These are phyloP conservation scores for Metschnikowia proteae DNA, from an alignment of 805 yeast species.

Conservation along the genomic window DNA sequence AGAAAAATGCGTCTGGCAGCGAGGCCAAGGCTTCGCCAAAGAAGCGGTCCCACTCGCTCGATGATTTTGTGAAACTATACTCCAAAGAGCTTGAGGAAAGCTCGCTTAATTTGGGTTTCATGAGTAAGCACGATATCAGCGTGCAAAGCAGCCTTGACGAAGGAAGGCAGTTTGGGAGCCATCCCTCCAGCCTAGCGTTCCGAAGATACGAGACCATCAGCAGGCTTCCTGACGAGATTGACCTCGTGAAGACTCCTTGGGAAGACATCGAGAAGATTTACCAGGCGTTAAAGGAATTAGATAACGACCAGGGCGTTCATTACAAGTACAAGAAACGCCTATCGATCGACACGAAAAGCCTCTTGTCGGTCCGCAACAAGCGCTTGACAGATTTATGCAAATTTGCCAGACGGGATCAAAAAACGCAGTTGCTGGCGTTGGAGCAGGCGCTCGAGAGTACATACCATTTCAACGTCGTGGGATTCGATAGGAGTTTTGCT, in stretches of 20 bases:
- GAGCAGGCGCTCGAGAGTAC: conserved; percentile 29
- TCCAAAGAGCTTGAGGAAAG: conserved; percentile 18
- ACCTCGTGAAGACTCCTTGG: conserved; percentile 28
- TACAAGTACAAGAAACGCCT: conserved; percentile 33
- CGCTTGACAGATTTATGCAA: conserved; percentile 33
- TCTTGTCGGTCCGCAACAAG: conserved; percentile 29
- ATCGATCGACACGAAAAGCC: conserved; percentile 31
- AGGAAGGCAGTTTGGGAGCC: conserved; percentile 33
- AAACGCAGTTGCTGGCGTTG: conserved; percentile 25
- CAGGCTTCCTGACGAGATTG: conserved; percentile 35
- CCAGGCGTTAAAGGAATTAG: conserved; percentile 28
- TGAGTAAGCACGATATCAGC: conserved; percentile 36
- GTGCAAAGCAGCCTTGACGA: conserved; percentile 35
- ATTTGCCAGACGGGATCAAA: conserved; percentile 33
- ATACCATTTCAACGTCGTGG: conserved; percentile 38
- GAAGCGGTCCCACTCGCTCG: conserved; percentile 4
- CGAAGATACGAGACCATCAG: conserved; percentile 30
- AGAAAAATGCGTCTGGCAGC: background rate
- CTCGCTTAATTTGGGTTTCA: conserved; percentile 30
- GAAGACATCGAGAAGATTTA: conserved; percentile 31
- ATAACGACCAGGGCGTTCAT: conserved; percentile 36
- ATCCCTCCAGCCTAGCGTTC: conserved; percentile 33
- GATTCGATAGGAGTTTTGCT: conserved; percentile 37
- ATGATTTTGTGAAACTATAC: conserved; percentile 9
- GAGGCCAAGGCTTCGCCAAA: conserved; percentile 2